phyloP scores from a whole-genome alignment of 345 rosid genomes.

The Sisymbrium altissimum region DNA sequence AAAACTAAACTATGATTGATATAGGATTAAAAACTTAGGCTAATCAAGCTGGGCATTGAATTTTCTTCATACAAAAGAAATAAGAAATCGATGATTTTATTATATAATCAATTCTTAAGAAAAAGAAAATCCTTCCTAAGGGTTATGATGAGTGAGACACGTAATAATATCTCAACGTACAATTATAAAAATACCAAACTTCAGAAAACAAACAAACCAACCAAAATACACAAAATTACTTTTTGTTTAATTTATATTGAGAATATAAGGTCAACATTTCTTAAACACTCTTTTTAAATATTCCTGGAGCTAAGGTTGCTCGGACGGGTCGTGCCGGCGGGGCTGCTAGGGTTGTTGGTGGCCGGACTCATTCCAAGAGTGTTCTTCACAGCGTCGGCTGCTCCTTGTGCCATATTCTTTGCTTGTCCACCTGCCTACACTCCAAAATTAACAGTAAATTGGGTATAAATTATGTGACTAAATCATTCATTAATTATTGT shows the following conservation, averaged over 20 bases:
- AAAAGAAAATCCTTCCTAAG: neutral
- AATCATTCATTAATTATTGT: neutral
- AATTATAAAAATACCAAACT: neutral
- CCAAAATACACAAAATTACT: neutral
- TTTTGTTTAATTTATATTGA: neutral
- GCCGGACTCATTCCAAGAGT: constrained; percentile 41
- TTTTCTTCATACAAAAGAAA: neutral
- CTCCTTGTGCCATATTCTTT: constrained; percentile 50
- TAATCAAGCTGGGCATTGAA: neutral
- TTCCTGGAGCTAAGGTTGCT: constrained; percentile 17
- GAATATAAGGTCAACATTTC: neutral
- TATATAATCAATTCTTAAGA: neutral
- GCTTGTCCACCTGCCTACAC: constrained; percentile 49
- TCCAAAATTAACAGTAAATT: neutral
- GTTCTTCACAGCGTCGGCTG: constrained; percentile 48
- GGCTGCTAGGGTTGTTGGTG: constrained; percentile 21
- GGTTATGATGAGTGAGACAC: neutral
- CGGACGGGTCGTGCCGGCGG: constrained; percentile 17
- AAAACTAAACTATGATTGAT: neutral
- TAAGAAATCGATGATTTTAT: neutral
- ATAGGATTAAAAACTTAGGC: neutral
- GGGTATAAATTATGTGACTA: neutral
- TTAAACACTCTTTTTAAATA: neutral
- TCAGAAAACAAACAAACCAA: neutral
- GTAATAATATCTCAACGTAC: neutral